Evolutionary conservation across 2,329 filamentous ascomycete species (phyloP), one percentile per base, ranked within the genome.

Genomic region (Graphilbum ipis-grandicollis): DNA sequence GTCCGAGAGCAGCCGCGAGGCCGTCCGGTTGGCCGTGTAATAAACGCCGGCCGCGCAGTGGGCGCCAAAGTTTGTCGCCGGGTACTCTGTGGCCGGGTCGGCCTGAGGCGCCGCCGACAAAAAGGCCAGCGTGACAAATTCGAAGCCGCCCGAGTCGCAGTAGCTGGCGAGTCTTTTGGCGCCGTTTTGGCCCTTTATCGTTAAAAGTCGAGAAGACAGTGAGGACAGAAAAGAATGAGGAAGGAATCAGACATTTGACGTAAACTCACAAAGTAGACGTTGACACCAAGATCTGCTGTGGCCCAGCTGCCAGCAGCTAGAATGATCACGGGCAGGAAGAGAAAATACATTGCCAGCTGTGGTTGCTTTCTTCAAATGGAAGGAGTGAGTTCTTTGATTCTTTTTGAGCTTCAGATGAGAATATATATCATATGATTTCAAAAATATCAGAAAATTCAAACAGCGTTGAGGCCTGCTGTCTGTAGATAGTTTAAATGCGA

Each of bases 91-190:
- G 2, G 44, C 43, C 4, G 48, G 44, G 30, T 53, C 55, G 29
- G 57, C 46, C 41, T 58, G 55, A n/a, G 57, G 57, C 3, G 56
- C 55, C 35, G 48, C 46, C 46, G 56, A 56, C 42, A 60, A 44
- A 39, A 60, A 60, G 33, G 48, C 53, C 18, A 61, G 47, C 4
- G 57, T 60, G 33, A 61, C 48, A 33, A 52, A 58, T 39, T 61
- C 57, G 37, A 61, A 48, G 15, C 47, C 47, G 26, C 14, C 26
- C 15, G 45, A 46, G 21, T 50, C 45, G 44, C 58, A 61, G 40
- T 48, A 47, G 5, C 38, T 39, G n/a, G 42, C 32, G 17, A 56
- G 48, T 8, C 45, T 36, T 18, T 39, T 31, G 5, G 5, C 12
- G 21, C 52, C 52, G 3, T 41, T 34, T 44, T 56, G 54, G 19